Percentiles rank a stretch among this genome's conserved stretches.
These are phyloP conservation scores for Castanospermum australe DNA, from an alignment of 306 rosid species.

Conservation along the genomic window DNA sequence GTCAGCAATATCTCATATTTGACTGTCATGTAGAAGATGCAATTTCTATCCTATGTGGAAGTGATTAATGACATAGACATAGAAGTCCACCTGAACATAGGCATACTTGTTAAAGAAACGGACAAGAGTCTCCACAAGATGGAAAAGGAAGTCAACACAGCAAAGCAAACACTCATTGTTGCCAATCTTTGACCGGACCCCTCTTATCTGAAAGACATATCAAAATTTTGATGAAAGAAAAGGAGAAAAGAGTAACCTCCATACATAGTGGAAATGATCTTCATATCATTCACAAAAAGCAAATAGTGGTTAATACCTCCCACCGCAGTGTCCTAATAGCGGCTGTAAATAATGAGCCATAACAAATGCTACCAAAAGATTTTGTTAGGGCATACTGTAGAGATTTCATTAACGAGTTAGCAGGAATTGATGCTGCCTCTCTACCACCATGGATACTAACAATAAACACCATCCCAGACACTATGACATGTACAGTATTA, in stretches of 20 bases:
- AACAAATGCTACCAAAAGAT: constrained; percentile 97
- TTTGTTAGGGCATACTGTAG: constrained; percentile 78
- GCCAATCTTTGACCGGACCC: constrained; percentile 92
- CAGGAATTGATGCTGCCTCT: constrained; percentile 62
- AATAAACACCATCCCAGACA: constrained; percentile 90
- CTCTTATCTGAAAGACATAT: constrained; percentile 69
- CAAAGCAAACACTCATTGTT: constrained; percentile 92
- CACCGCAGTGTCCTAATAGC: constrained; percentile 92
- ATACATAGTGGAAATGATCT: not conserved
- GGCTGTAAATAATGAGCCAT: constrained; percentile 97
- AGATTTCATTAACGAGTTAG: constrained; percentile 65
- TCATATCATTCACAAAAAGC: constrained; percentile 18
- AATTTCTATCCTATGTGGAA: not conserved
- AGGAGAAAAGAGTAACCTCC: not conserved
- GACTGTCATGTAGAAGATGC: not conserved
- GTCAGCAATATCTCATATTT: not conserved
- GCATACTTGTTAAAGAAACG: constrained; percentile 98
- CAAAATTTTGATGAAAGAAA: not conserved
- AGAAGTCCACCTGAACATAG: constrained; percentile 79
- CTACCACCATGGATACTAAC: constrained; percentile 78
- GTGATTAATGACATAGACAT: not conserved
- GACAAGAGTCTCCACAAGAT: constrained; percentile 96
- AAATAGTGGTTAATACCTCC: constrained; percentile 56
- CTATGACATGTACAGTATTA: constrained; percentile 89
- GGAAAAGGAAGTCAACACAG: constrained; percentile 94